phyloP scores from a whole-genome alignment of 2,329 filamentous ascomycete species.

The Trichoderma simmonsii region DNA sequence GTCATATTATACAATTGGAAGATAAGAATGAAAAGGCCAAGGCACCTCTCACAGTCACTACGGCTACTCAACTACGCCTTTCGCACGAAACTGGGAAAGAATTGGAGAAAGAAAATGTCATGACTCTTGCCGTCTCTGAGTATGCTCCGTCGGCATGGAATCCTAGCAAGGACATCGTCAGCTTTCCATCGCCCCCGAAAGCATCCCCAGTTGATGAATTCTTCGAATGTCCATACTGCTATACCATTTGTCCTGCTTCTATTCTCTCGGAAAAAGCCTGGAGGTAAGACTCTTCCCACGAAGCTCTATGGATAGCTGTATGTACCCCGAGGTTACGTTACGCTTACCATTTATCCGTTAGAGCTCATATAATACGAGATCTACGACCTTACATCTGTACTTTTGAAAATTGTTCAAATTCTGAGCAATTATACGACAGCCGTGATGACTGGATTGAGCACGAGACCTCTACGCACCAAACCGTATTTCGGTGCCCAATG shows the following conservation, averaged over 20 bases:
- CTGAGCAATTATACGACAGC: constrained; percentile 7
- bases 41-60: background rate
- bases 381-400: constrained; percentile 12
- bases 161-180: constrained; percentile 8
- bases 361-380: constrained; percentile 14
- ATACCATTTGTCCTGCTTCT: constrained; percentile 1
- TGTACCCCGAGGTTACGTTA: background rate
- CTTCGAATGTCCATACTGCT: constrained; percentile 17
- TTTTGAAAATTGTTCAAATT: background rate
- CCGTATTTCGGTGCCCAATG: background rate
- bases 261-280: constrained; percentile 5
- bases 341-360: background rate
- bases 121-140: background rate
- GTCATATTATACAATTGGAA: background rate
- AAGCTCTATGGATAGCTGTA: background rate
- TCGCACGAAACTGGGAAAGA: background rate
- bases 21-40: background rate
- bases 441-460: constrained; percentile 12
- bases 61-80: background rate
- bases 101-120: background rate
- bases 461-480: background rate
- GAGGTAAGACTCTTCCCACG: background rate
- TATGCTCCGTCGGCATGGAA: constrained; percentile 12
- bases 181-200: constrained; percentile 4
- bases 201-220: background rate